These are phyloP conservation scores for Rhodocollybia butyracea DNA, from an alignment of 768 basidiomycete species.

Conservation along the genomic window DNA sequence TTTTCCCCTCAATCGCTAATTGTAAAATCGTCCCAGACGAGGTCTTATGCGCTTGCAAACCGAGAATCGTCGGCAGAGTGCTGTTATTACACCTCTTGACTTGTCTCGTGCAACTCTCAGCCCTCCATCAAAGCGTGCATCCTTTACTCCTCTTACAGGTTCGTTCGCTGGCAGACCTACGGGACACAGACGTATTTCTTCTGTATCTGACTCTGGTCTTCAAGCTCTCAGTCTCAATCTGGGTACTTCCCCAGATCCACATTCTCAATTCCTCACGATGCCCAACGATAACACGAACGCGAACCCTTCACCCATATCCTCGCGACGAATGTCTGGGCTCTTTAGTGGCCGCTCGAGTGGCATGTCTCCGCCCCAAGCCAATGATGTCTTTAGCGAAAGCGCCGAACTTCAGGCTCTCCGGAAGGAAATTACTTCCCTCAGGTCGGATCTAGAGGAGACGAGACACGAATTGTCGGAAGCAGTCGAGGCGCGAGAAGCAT, in stretches of 20 bases:
- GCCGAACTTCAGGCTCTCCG: slow-evolving; percentile 57
- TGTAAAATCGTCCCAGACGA: slow-evolving; percentile 41
- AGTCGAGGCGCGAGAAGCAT: slow-evolving; percentile 83
- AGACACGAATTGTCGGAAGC: slow-evolving; percentile 71
- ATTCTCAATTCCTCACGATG: slow-evolving; percentile 29
- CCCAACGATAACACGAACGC: slow-evolving; percentile 25
- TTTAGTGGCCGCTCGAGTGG: slow-evolving; percentile 37
- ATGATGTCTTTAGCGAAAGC: slow-evolving; percentile 37
- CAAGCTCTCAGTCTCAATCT: slow-evolving; percentile 19
- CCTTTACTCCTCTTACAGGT: slow-evolving; percentile 72
- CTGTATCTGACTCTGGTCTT: slow-evolving; percentile 61
- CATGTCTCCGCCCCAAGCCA: slow-evolving; percentile 37
- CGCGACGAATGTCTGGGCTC: slow-evolving; percentile 47
- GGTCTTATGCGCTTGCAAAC: slow-evolving; percentile 85
- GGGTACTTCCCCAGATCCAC: slow-evolving; percentile 20
- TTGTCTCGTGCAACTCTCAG: slow-evolving; percentile 47
- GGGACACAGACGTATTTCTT: slow-evolving; percentile 70
- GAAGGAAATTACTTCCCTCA: slow-evolving; percentile 53
- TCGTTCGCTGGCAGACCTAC: slow-evolving; percentile 36
- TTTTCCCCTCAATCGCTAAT: slow-evolving; percentile 9
- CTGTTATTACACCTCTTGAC: slow-evolving; percentile 44
- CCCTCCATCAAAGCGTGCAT: slow-evolving; percentile 65
- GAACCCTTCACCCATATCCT: slow-evolving; percentile 17
- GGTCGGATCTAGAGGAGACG: slow-evolving; percentile 58
- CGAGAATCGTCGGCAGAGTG: slow-evolving; percentile 66